Base-by-base conservation (phyloP, 2,329 filamentous ascomycete species). In the Colletotrichum aenigma region DNA sequence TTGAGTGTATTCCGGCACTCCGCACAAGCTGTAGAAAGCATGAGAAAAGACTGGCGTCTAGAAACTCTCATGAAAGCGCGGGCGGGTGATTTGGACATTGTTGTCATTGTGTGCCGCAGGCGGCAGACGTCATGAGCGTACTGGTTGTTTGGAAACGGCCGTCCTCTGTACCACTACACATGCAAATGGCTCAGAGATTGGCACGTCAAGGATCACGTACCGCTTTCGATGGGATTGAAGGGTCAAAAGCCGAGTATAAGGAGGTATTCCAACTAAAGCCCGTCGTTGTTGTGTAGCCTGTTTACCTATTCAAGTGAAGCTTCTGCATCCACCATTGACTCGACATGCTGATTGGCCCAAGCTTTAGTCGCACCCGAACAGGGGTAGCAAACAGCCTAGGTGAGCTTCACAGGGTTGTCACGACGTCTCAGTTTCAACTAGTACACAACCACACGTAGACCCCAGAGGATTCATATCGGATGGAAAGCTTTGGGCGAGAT, bases 331-430 rank as follows among this genome's bases (percentile, higher is more conserved):
- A 60, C 56, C 34, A 38, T 24, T 71, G 60, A 38, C 30, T 60
- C 15, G 13, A 60, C 26, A 60, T 26, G 43, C 18, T 66, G 48
- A 48, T 71, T 74, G 71, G 71, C 68, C 71, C 67, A 70, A 74
- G 67, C 71, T 74, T 34, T 32, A 64, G 32, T 21, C 26, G 48
- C 21, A 24, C 21, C 21, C 3, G 21, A 68, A 65, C 34, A 60
- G 70, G 70, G 70, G 43, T 26, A 18, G 7, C 43, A 21, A 52
- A 24, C 43, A 52, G 43, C 43, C 43, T 13, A 13, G 10, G 43
- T 24, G 43, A 52, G 10, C 43, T 52, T 21, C n/a, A 52, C n/a
- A 13, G n/a, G 13, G 12, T 52, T 24, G 21, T 26, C 21, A 67
- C 69, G 15, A 24, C 12, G 28, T 28, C 26, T 30, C 26, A 58